Percentiles rank a stretch among this genome's conserved stretches.
Evolutionary conservation across 2,329 filamentous ascomycete genomes (phyloP).

Genomic region (Fusarium sp.): DNA sequence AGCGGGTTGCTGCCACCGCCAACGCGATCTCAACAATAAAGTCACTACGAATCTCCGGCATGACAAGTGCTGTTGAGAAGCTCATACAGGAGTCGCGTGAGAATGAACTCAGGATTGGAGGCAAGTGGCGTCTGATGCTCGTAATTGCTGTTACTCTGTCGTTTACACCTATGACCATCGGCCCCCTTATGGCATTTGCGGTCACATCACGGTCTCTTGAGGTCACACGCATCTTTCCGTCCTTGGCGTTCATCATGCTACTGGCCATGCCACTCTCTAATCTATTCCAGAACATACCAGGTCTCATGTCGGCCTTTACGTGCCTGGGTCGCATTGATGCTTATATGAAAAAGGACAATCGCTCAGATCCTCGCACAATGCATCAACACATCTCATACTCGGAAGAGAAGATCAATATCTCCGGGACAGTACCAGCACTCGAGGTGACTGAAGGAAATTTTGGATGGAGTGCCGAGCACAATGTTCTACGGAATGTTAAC

Average conservation of each 20-base stretch:
- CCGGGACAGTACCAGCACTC: background rate
- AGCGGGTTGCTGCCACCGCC: constrained; percentile 47
- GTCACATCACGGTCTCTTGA: constrained; percentile 44
- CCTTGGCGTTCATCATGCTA: constrained; percentile 51
- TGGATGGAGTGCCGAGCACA: background rate
- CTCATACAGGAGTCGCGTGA: constrained; percentile 46
- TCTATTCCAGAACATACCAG: constrained; percentile 53
- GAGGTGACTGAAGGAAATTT: background rate
- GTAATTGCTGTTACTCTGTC: constrained; percentile 49
- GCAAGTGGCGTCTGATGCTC: constrained; percentile 45
- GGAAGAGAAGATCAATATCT: background rate
- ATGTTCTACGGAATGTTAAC: background rate
- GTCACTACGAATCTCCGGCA: constrained; percentile 51
- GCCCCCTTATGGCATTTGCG: constrained; percentile 55
- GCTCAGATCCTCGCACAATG: background rate
- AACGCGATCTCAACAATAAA: constrained; percentile 50
- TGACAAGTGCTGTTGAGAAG: constrained; percentile 47
- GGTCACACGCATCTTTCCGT: constrained; percentile 50
- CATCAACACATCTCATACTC: background rate
- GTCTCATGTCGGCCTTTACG: constrained; percentile 4
- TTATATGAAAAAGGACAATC: constrained; percentile 1
- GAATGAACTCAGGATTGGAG: constrained; percentile 46
- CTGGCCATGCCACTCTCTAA: constrained; percentile 46
- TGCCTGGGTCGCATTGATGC: constrained; percentile 16
- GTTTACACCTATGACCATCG: constrained; percentile 53